Conservation (phyloP, 73 alveolate genomes). For the Paramecium tetraurelia region DNA sequence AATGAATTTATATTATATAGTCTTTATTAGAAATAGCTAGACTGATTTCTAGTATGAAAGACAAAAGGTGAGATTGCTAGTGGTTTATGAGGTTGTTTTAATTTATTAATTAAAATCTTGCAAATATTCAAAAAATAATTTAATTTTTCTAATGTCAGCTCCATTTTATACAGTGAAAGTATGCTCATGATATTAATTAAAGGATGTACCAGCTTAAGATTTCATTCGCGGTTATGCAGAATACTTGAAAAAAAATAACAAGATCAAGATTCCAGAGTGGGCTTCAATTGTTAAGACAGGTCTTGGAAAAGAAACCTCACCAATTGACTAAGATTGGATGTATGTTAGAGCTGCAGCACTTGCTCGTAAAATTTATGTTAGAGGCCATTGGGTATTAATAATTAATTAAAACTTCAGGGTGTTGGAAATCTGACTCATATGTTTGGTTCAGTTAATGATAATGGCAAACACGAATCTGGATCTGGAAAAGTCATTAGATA, state of each 20-base stretch:
- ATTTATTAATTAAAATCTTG: slow-evolving; percentile 82
- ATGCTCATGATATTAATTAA: neutral
- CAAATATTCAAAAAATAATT: slow-evolving; percentile 91
- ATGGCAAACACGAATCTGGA: slow-evolving; percentile 80
- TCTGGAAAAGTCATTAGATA: slow-evolving; percentile 94
- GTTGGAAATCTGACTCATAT: slow-evolving; percentile 64
- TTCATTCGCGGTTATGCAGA: slow-evolving; percentile 91
- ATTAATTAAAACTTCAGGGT: slow-evolving; percentile 19
- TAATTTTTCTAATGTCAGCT: slow-evolving; percentile 10
- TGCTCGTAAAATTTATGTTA: slow-evolving; percentile 90
- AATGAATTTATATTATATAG: neutral
- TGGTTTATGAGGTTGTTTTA: slow-evolving; percentile 81
- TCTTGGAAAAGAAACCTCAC: slow-evolving; percentile 87
- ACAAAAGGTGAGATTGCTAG: slow-evolving; percentile 85
- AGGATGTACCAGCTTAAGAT: slow-evolving; percentile 91
- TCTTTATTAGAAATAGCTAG: slow-evolving; percentile 58
- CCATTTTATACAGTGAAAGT: slow-evolving; percentile 29
- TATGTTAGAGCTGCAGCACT: slow-evolving; percentile 97
- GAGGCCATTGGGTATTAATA: slow-evolving; percentile 80
- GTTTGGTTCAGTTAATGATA: slow-evolving; percentile 85
- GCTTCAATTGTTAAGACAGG: slow-evolving; percentile 88
- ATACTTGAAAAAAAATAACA: slow-evolving; percentile 89
- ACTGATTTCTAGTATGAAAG: slow-evolving; percentile 86
- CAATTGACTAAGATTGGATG: slow-evolving; percentile 92
- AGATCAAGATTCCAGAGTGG: slow-evolving; percentile 94